Evolutionary conservation across 2,329 filamentous ascomycete species (phyloP).

Genomic region (Alternaria panax): DNA sequence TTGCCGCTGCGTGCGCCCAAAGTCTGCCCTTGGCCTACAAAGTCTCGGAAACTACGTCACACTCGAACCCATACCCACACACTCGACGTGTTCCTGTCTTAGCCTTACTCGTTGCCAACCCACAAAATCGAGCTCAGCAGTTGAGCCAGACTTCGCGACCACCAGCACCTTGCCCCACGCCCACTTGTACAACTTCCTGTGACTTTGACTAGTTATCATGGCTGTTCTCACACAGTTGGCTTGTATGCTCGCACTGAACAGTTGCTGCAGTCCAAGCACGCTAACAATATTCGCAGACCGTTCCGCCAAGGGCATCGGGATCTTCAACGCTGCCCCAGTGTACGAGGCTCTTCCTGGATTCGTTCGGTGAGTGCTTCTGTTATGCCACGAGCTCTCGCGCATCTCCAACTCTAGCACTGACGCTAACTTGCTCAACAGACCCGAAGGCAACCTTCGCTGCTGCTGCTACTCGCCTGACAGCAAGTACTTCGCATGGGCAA

Average conservation of each 20-base stretch:
- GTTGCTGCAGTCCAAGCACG: background rate
- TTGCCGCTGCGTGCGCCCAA: conserved; percentile 43
- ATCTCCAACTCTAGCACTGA: background rate
- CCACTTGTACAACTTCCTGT: conserved; percentile 61
- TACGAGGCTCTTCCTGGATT: conserved; percentile 89
- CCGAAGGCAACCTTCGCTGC: conserved; percentile 93
- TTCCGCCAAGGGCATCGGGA: conserved; percentile 94
- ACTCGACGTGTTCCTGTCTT: conserved; percentile 41
- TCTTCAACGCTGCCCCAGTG: conserved; percentile 88
- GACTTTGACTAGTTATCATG: conserved; percentile 96
- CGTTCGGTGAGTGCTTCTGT: conserved; percentile 54
- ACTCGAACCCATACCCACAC: conserved; percentile 22
- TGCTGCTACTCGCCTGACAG: conserved; percentile 95
- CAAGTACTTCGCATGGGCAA: conserved; percentile 94
- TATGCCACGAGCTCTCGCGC: background rate
- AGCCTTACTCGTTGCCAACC: conserved; percentile 40
- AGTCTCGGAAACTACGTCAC: conserved; percentile 39
- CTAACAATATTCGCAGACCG: conserved; percentile 64
- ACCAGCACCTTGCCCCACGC: conserved; percentile 39
- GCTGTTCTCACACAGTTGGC: conserved; percentile 92
- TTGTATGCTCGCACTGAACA: conserved; percentile 60
- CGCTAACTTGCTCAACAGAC: conserved; percentile 59
- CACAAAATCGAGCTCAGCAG: conserved; percentile 25
- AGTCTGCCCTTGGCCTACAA: conserved; percentile 36
- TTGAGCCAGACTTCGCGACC: conserved; percentile 43